phyloP scores from a whole-genome alignment of 2,329 filamentous ascomycete species.

The Nannizziopsis arthrosporioides region DNA sequence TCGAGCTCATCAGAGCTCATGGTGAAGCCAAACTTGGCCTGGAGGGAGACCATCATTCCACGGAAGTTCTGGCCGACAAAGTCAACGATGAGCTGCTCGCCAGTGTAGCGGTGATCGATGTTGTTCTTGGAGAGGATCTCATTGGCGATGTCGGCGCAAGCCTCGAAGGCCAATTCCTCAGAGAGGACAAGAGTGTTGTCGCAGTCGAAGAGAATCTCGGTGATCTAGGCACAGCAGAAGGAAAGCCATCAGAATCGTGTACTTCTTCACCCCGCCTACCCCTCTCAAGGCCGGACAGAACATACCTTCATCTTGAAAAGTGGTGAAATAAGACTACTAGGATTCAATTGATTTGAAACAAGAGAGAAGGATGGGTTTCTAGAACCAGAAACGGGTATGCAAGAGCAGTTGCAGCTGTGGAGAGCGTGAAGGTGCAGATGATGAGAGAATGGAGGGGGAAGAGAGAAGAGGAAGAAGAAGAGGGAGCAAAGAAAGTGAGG shows the following conservation, averaged over 20 bases:
- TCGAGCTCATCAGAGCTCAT: conserved; percentile 59
- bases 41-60: conserved; percentile 70
- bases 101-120: conserved; percentile 60
- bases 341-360: too few species aligned
- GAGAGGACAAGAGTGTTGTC: conserved; percentile 91
- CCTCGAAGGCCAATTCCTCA: conserved; percentile 82
- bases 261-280: not conserved
- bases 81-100: conserved; percentile 64
- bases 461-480: conserved; percentile 9
- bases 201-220: conserved; percentile 58
- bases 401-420: too few species aligned
- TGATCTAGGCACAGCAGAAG: conserved; percentile 41
- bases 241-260: conserved; percentile 11
- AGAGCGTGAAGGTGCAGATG: not conserved
- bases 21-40: conserved; percentile 62
- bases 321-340: not conserved
- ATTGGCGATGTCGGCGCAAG: conserved; percentile 80
- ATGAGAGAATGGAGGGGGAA: conserved; percentile 1
- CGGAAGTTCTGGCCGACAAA: conserved; percentile 94
- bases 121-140: conserved; percentile 60
- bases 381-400: not conserved
- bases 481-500: conserved; percentile 6
- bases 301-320: not conserved
- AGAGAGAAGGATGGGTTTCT: too few species aligned
- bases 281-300: not conserved